Evolutionary conservation across 345 rosid genomes (phyloP).

Genomic region (Hevea brasiliensis): DNA sequence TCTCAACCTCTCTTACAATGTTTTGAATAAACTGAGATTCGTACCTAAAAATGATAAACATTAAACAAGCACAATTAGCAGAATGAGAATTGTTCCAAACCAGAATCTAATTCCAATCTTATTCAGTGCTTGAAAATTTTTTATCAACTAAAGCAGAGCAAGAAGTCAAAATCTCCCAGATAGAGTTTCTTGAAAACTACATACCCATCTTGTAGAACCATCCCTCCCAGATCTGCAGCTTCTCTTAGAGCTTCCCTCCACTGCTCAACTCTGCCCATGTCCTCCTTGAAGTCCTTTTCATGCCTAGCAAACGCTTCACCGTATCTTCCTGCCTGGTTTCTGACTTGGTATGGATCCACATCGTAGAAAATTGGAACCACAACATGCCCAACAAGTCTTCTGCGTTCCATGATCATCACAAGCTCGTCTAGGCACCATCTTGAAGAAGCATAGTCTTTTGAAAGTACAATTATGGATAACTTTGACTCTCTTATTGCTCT

Average conservation of each 20-base stretch:
- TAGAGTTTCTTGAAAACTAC: not conserved
- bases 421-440: conserved; percentile 22
- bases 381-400: not conserved
- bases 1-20: conserved; percentile 16
- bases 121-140: no score
- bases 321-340: conserved; percentile 6
- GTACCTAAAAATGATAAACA: conserved; percentile 1
- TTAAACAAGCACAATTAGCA: not conserved
- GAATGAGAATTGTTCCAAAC: not conserved
- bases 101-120: no score
- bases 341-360: conserved; percentile 12
- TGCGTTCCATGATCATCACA: conserved; percentile 5
- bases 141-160: not conserved
- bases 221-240: conserved; percentile 10
- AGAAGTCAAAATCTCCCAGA: not conserved
- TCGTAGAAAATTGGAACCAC: conserved; percentile 20
- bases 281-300: not conserved
- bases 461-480: conserved; percentile 1
- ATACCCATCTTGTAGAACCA: conserved; percentile 23
- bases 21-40: conserved; percentile 8
- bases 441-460: conserved; percentile 19
- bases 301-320: conserved; percentile 11
- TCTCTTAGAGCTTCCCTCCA: conserved; percentile 19
- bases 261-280: not conserved
- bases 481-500: conserved; percentile 18